Conservation (phyloP, 257 asterid genomes). For the Ophiorrhiza pumila region DNA sequence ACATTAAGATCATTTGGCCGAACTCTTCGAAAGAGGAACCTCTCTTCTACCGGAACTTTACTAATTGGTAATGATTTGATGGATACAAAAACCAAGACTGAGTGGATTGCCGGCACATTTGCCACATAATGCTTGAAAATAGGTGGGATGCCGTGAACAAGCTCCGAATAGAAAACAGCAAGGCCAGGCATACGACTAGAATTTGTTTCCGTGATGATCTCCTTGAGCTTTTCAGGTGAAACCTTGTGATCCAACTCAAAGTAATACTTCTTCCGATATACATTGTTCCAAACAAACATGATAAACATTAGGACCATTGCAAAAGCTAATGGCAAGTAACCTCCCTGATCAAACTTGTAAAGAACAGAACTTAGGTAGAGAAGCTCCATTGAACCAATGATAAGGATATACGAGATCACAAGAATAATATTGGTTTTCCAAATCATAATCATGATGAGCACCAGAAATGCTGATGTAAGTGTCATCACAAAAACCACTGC, state of each 20-base stretch:
- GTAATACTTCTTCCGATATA: slow-evolving; percentile 40
- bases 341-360: slow-evolving; percentile 53
- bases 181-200: slow-evolving; percentile 42
- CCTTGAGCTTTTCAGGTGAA: slow-evolving; percentile 33
- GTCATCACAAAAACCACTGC: slow-evolving; percentile 61
- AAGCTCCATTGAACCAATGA: slow-evolving; percentile 39
- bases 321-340: slow-evolving; percentile 49
- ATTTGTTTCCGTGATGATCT: slow-evolving; percentile 14
- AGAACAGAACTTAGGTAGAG: slow-evolving; percentile 46
- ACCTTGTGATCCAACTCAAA: slow-evolving; percentile 51
- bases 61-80: slow-evolving; percentile 50
- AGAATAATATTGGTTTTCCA: slow-evolving; percentile 56
- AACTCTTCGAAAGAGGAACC: slow-evolving; percentile 51
- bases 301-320: slow-evolving; percentile 37
- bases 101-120: slow-evolving; percentile 50
- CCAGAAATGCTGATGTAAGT: slow-evolving; percentile 43
- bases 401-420: slow-evolving; percentile 24
- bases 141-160: slow-evolving; percentile 66
- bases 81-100: slow-evolving; percentile 49
- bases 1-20: slow-evolving; percentile 38
- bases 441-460: slow-evolving; percentile 51
- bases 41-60: slow-evolving; percentile 44
- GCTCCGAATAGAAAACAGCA: slow-evolving; percentile 55
- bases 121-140: slow-evolving; percentile 54
- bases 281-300: slow-evolving; percentile 53